Evolutionary conservation across 768 basidiomycete species (phyloP), one percentile per base, ranked within the genome.

Genomic region (Sarcomyxa edulis): DNA sequence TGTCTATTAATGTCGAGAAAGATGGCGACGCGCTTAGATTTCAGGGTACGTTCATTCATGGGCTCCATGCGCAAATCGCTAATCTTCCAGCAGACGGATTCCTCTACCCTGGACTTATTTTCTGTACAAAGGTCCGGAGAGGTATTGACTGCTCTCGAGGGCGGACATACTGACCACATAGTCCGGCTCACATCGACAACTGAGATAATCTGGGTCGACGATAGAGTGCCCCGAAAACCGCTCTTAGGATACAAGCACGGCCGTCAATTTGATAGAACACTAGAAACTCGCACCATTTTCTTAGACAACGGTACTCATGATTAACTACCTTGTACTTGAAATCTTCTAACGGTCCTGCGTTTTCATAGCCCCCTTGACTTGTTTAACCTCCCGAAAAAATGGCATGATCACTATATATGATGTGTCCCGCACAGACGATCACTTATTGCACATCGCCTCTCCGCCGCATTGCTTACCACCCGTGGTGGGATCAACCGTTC

Each of bases 201-300:
- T 1, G 68, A 81, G 31, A 48, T 89, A 11, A 46, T 81, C 10
- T 90, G 87, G 86, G 53, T 89, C 20, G 87, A 91, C 50, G 60
- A 66, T 20, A 72, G 86, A 22, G 72, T 68, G 48, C 58, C 69
- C n/a, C 53, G 53, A 16, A 74, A 61, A 42, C 82, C 85, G 5
- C 50, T 89, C 3, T 47, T 90, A 7, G 74, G 71, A 3, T 72
- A 72, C 47, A 74, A 69, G 38, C 87, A 91, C 54, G 61, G 68
- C 33, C 67, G 85, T 14, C 62, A 69, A 25, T 69, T 60, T 33
- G 86, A 90, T 52, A 69, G 76, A 14, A 76, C 74, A 3, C 66
- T 89, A 12, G 56, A 61, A 31, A 53, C 64, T 0, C 49, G 59
- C 4, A 76, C 72, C 6, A 43, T 73, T 3, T 51, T 49, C 10